phyloP scores from a whole-genome alignment of 345 rosid species.

The Raphanus raphanistrum region DNA sequence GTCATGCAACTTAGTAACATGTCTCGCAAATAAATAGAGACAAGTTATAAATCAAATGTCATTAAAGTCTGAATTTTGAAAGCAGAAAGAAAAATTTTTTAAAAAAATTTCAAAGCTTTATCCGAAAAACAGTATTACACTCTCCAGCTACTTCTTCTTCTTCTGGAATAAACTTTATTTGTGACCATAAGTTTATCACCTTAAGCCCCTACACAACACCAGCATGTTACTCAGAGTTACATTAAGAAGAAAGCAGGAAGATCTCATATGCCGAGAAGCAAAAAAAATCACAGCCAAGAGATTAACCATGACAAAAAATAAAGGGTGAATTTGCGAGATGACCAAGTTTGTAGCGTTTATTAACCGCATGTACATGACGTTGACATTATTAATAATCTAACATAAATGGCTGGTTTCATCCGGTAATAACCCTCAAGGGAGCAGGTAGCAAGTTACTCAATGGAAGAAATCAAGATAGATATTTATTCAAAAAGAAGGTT shows the following conservation, averaged over 20 bases:
- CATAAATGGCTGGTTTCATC: too few species aligned
- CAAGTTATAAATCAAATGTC: background rate
- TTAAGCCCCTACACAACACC: constrained; percentile 25
- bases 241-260: background rate
- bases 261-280: too few species aligned
- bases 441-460: too few species aligned
- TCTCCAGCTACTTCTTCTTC: constrained; percentile 22
- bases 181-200: background rate
- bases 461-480: too few species aligned
- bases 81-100: background rate
- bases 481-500: too few species aligned
- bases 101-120: too few species aligned
- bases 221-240: constrained; percentile 12
- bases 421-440: too few species aligned
- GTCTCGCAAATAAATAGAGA: background rate
- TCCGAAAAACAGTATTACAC: background rate
- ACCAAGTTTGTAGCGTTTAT: too few species aligned
- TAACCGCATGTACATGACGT: too few species aligned
- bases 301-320: background rate
- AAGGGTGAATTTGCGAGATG: too few species aligned
- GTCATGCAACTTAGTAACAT: constrained; percentile 25
- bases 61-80: constrained; percentile 4
- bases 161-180: constrained; percentile 31
- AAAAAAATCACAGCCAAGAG: too few species aligned
- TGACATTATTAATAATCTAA: too few species aligned